Evolutionary conservation across 306 rosid genomes (phyloP), one percentile per base, ranked within the genome.

Genomic region (Vachellia pachyceras): DNA sequence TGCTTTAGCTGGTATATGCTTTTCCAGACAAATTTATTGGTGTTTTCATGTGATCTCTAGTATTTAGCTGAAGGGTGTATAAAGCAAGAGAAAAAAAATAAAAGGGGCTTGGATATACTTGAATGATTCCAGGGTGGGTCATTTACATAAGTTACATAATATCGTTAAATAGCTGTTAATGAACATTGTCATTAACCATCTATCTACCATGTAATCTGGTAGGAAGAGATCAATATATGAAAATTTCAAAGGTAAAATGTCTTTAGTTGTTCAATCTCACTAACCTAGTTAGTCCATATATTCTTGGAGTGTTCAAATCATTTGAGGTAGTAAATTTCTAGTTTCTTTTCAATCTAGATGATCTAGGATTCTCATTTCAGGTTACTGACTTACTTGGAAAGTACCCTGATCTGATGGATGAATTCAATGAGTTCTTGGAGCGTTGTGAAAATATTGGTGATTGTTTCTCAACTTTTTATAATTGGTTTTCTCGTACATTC

Each of bases 391-490:
- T 95, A 82, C 90, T 95, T 77, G 99, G 97, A 86, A 95, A 90
- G 83, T 80, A 90, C 85, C 89, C 97, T 13, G 99, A 93, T 82
- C 98, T 95, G 80, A 90, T 95, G 99, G 91, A 84, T 17, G 98
- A 89, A 79, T 95, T 95, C 75, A 90, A 89, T 83, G 98, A 93
- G 79, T 95, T 95, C 84, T 76, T 95, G 82, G 94, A 90, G 85
- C 93, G 90, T 60, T 95, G 97, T 82, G 97, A 95, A 84, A 93
- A 88, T 90, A 93, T 87, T 60, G 99, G 99, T 95, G 89, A 82
- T 69, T 82, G 18, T 67, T 64, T 65, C 58, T 40, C 29, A 63
- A 63, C 29, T 54, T 71, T 3, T 33, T 12, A 13, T 61, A 29
- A 12, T 61, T 61, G 68, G 8, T 61, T 61, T 61, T 57, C 64